A percentile compares a stretch with the other conserved stretches of the same genome.
Conservation (phyloP, 306 rosid genomes). For the Gillenia trifoliata region DNA sequence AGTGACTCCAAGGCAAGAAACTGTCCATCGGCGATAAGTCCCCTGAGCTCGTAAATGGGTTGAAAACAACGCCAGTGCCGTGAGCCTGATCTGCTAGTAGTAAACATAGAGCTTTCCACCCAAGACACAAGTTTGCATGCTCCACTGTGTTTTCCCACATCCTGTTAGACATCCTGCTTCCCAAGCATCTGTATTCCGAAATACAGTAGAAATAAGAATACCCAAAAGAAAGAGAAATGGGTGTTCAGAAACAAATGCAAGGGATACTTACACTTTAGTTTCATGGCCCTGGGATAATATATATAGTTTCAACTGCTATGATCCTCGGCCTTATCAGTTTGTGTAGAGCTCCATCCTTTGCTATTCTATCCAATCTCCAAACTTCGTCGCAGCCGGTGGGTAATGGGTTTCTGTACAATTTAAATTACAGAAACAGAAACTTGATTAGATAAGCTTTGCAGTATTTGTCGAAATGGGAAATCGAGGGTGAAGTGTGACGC, state of each 20-base stretch:
- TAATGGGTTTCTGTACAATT: slow-evolving; percentile 89
- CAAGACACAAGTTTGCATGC: slow-evolving; percentile 87
- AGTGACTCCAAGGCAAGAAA: slow-evolving; percentile 71
- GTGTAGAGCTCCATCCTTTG: slow-evolving; percentile 88
- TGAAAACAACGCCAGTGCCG: slow-evolving; percentile 61
- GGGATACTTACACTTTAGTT: slow-evolving; percentile 59
- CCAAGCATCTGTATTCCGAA: slow-evolving; percentile 58
- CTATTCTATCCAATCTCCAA: slow-evolving; percentile 85
- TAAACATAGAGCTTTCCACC: slow-evolving; percentile 74
- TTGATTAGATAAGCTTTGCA: slow-evolving; percentile 3
- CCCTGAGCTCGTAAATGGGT: slow-evolving; percentile 77
- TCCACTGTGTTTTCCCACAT: slow-evolving; percentile 95
- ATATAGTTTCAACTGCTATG: slow-evolving; percentile 63
- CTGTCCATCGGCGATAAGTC: slow-evolving; percentile 66
- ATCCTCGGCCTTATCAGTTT: slow-evolving; percentile 52
- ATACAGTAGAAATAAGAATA: neutral
- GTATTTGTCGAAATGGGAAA: neutral
- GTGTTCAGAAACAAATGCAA: neutral
- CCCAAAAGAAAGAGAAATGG: slow-evolving; percentile 1
- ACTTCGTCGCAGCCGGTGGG: slow-evolving; percentile 86
- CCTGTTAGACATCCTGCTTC: slow-evolving; percentile 86
- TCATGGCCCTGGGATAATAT: no score
- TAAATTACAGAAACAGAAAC: slow-evolving; percentile 20
- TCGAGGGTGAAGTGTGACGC: neutral
- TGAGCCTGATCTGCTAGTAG: slow-evolving; percentile 50